Conservation (phyloP, 495 filamentous ascomycete genomes). For the Neurospora sp. region DNA sequence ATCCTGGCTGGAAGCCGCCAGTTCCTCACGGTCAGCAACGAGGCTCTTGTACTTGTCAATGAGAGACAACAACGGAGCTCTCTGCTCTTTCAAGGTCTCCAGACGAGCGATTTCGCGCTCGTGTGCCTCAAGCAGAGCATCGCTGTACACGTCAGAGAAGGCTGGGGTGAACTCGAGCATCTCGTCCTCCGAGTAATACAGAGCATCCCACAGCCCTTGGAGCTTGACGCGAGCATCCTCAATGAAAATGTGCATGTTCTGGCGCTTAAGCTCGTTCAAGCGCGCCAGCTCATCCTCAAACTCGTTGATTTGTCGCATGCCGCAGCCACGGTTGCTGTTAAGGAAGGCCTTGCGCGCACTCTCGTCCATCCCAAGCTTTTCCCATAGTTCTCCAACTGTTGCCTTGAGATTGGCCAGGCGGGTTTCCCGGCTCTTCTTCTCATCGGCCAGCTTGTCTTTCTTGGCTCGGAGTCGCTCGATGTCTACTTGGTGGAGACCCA, state of each 20-base stretch:
- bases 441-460: slow-evolving; percentile 80
- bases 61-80: slow-evolving; percentile 68
- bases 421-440: slow-evolving; percentile 80
- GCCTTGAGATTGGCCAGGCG: slow-evolving; percentile 64
- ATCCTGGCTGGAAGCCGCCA: slow-evolving; percentile 82
- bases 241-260: slow-evolving; percentile 91
- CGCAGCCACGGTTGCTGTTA: slow-evolving; percentile 58
- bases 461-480: slow-evolving; percentile 58
- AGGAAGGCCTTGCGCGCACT: slow-evolving; percentile 75
- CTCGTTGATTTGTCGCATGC: slow-evolving; percentile 81
- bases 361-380: slow-evolving; percentile 74
- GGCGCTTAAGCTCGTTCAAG: slow-evolving; percentile 83
- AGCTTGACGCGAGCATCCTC: slow-evolving; percentile 84
- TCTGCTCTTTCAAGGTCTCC: slow-evolving; percentile 76
- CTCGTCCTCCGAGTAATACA: slow-evolving; percentile 95
- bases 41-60: slow-evolving; percentile 78
- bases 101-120: slow-evolving; percentile 80
- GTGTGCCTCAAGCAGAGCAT: slow-evolving; percentile 79
- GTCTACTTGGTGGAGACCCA: slow-evolving; percentile 83
- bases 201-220: slow-evolving; percentile 85
- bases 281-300: slow-evolving; percentile 81
- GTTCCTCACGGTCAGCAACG: slow-evolving; percentile 76
- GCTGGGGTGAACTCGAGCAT: slow-evolving; percentile 96
- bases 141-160: slow-evolving; percentile 80
- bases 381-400: slow-evolving; percentile 77